These are phyloP conservation scores for Xylariaceae sp. DNA, from an alignment of 2,329 filamentous ascomycete species.

Conservation along the genomic window DNA sequence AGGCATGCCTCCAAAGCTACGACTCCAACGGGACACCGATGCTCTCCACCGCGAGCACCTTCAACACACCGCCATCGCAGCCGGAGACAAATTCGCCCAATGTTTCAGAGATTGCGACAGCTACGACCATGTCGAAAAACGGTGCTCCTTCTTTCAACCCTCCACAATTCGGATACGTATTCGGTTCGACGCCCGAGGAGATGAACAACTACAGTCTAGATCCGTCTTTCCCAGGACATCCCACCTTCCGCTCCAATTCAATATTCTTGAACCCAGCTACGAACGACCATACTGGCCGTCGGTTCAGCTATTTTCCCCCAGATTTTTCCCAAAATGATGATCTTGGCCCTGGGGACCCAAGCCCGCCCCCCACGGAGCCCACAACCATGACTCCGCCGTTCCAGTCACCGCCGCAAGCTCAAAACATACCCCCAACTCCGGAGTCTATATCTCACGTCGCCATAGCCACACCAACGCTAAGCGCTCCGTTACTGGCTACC, in stretches of 20 bases:
- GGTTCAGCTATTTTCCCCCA: slow-evolving; percentile 62
- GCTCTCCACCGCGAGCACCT: slow-evolving; percentile 28
- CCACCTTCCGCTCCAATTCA: slow-evolving; percentile 60
- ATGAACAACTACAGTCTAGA: slow-evolving; percentile 44
- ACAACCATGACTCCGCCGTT: slow-evolving; percentile 24
- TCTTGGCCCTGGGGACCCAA: slow-evolving; percentile 27
- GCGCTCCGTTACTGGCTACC: slow-evolving; percentile 20
- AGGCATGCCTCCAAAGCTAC: slow-evolving; percentile 84
- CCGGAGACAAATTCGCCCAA: slow-evolving; percentile 45
- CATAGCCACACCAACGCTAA: slow-evolving; percentile 20
- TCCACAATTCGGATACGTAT: slow-evolving; percentile 56
- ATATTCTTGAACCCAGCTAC: slow-evolving; percentile 59
- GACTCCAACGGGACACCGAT: slow-evolving; percentile 50
- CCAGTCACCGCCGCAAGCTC: slow-evolving; percentile 21
- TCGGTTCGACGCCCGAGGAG: slow-evolving; percentile 52
- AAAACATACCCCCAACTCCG: slow-evolving; percentile 24
- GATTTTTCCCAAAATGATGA: slow-evolving; percentile 39
- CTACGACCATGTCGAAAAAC: slow-evolving; percentile 29
- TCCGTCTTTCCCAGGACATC: slow-evolving; percentile 38
- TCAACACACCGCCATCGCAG: slow-evolving; percentile 44
- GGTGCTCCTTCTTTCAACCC: slow-evolving; percentile 38
- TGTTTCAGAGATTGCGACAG: slow-evolving; percentile 34
- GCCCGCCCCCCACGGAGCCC: slow-evolving; percentile 25
- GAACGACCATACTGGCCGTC: slow-evolving; percentile 49
- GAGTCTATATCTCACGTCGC: slow-evolving; percentile 21